Evolutionary conservation across 306 rosid genomes (phyloP).

Genomic region (Dryas octopetala): DNA sequence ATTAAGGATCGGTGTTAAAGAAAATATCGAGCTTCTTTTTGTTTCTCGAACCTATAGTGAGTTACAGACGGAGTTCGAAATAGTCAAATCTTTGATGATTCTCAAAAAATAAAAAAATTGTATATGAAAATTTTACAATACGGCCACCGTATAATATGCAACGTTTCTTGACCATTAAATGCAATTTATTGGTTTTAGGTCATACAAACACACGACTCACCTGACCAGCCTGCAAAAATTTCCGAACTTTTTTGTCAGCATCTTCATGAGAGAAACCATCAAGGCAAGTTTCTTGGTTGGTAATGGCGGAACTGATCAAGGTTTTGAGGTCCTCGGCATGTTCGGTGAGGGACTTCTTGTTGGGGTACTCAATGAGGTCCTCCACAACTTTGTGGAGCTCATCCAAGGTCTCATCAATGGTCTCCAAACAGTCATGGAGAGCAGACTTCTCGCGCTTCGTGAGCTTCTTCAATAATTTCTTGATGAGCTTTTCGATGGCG

Average conservation of each 20-base stretch:
- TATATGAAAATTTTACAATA: too few species aligned
- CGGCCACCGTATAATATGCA: too few species aligned
- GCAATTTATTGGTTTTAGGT: too few species aligned
- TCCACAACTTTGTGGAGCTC: conserved; percentile 46
- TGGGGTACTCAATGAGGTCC: conserved; percentile 47
- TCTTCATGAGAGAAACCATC: conserved; percentile 78
- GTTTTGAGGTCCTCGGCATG: conserved; percentile 80
- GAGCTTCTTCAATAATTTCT: conserved; percentile 36
- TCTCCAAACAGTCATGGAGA: conserved; percentile 67
- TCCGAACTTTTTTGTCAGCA: conserved; percentile 45
- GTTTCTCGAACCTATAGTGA: too few species aligned
- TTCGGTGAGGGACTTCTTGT: conserved; percentile 40
- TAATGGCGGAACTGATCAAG: conserved; percentile 67
- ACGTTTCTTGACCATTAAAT: too few species aligned
- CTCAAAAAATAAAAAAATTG: too few species aligned
- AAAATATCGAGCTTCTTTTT: too few species aligned
- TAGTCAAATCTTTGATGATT: too few species aligned
- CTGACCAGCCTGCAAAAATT: conserved; percentile 42
- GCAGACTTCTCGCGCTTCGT: conserved; percentile 55
- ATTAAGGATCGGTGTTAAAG: neutral
- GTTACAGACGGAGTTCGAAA: too few species aligned
- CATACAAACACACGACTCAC: neutral
- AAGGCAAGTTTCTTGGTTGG: conserved; percentile 82
- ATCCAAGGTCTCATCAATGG: conserved; percentile 60
- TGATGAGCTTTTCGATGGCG: conserved; percentile 41